Base-by-base conservation (phyloP, 1,284 basidiomycete species). In the Sporisorium exsertum region DNA sequence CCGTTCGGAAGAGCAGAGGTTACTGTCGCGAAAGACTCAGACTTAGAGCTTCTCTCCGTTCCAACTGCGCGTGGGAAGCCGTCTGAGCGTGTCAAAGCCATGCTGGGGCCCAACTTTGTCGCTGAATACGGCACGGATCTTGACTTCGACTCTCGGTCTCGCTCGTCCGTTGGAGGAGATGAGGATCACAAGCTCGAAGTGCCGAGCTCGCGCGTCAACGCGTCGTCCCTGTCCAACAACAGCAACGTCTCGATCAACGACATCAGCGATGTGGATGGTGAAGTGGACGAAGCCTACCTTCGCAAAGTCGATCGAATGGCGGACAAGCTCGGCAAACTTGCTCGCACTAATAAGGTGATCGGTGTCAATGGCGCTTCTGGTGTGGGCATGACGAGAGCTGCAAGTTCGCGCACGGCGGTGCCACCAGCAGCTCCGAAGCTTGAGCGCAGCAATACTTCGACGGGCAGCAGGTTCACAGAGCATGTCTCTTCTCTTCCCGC, bases 291-390 rank as follows among this genome's bases (percentile, higher is more conserved):
- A 15, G 60, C 52, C 1, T 77, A 74, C 24, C 51, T 79, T 5
- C 65, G 43, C 18, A 68, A 74, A 20, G 74, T 77, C 26, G 77
- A 79, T 45, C 60, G 66, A 16, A 74, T 79, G 47, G 72, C 77
- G 5, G 64, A 72, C 24, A 71, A 74, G 64, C 67, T 79, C 9
- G 70, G 74, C 8, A 65, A 59, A 24, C 32, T 77, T 5, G 74
- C 65, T 33, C 65, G 71, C 29, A 51, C 26, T 13, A 64, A 72
- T 32, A 59, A 62, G 10, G 27, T 42, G 1, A 12, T 18, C 8
- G 22, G 45, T 18, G 16, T n/a, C 18, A 37, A 50, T 24, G 55
- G 18, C 10, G 42, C 3, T 9, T 16, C 47, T 26, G 22, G 20
- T 16, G 18, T 6, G 24, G 24, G 15, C 18, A 5, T 13, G 24